Conservation (phyloP, 2,329 filamentous ascomycete genomes). For the Chalaropsis thielavioides region DNA sequence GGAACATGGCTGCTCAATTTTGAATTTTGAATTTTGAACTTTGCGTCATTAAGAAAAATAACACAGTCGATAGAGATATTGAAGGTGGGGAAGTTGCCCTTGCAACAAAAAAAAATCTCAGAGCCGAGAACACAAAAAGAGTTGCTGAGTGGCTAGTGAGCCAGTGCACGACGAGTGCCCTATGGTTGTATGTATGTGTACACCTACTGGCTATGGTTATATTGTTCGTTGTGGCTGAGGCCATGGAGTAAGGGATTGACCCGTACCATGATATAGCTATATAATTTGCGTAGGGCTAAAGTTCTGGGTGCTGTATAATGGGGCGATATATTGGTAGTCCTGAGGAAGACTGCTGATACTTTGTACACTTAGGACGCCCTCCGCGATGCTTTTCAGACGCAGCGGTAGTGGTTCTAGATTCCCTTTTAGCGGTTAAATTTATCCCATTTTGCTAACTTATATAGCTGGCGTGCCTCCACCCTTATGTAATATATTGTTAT, state of each 20-base stretch:
- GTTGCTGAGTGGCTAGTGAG: too few relatives aligned
- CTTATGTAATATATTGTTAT: slow-evolving; percentile 1
- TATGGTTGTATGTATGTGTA: not conserved
- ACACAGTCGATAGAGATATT: too few relatives aligned
- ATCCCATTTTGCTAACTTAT: not conserved
- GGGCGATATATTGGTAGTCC: not conserved
- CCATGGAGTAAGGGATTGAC: not conserved
- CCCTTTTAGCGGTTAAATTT: not conserved
- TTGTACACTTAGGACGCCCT: not conserved
- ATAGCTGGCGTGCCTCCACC: not conserved
- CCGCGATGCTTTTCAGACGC: not conserved
- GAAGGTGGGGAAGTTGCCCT: too few relatives aligned
- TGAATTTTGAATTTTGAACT: not conserved
- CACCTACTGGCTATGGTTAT: not conserved
- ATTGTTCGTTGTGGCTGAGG: not conserved
- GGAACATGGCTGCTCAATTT: not conserved
- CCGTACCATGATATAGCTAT: not conserved
- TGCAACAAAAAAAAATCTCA: too few relatives aligned
- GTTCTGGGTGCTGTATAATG: not conserved
- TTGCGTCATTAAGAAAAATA: too few relatives aligned
- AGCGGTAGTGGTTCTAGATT: not conserved
- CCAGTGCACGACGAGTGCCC: not conserved
- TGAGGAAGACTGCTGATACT: not conserved
- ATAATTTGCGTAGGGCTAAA: not conserved
- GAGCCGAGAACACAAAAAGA: too few relatives aligned